These are phyloP conservation scores for Pseudozyma hubeiensis DNA, from an alignment of 1,284 basidiomycete genomes.

Conservation along the genomic window DNA sequence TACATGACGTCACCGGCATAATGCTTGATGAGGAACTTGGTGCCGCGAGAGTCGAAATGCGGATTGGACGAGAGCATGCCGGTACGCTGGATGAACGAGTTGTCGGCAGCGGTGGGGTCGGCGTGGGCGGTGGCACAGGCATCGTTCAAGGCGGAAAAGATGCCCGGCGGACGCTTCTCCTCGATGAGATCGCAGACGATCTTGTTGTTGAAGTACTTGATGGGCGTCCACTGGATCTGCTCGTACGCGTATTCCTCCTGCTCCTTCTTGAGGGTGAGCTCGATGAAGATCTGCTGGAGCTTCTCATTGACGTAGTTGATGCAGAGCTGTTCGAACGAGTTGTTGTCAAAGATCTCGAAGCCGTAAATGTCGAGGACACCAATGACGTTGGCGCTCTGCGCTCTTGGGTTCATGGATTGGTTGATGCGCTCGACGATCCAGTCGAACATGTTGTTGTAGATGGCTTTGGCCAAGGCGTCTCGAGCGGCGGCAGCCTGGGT, in stretches of 20 bases:
- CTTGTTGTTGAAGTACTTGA: constrained; percentile 74
- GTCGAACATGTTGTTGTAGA: constrained; percentile 99
- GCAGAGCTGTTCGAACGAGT: constrained; percentile 98
- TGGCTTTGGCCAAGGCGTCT: constrained; percentile 93
- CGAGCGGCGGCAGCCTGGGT: constrained; percentile 88
- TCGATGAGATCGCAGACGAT: constrained; percentile 99
- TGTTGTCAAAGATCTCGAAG: constrained; percentile 98
- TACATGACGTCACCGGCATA: constrained; percentile 97
- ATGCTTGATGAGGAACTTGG: constrained; percentile 76
- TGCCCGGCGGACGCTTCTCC: constrained; percentile 92
- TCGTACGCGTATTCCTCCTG: constrained; percentile 99
- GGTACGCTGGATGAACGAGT: constrained; percentile 93
- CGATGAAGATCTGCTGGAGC: constrained; percentile 95
- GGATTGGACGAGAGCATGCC: constrained; percentile 73
- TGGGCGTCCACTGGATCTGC: constrained; percentile 99
- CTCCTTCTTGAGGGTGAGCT: constrained; percentile 97
- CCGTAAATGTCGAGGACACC: constrained; percentile 92
- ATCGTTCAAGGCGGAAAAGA: constrained; percentile 97
- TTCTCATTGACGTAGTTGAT: constrained; percentile 99
- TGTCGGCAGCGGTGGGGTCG: constrained; percentile 94
- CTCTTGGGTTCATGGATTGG: constrained; percentile 89
- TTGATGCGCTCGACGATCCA: constrained; percentile 99
- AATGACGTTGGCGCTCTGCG: constrained; percentile 80
- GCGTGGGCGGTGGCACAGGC: constrained; percentile 98
- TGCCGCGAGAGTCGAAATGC: constrained; percentile 77